Base-by-base conservation (phyloP, 179 eudicot genomes). In the Dionaea muscipula region DNA sequence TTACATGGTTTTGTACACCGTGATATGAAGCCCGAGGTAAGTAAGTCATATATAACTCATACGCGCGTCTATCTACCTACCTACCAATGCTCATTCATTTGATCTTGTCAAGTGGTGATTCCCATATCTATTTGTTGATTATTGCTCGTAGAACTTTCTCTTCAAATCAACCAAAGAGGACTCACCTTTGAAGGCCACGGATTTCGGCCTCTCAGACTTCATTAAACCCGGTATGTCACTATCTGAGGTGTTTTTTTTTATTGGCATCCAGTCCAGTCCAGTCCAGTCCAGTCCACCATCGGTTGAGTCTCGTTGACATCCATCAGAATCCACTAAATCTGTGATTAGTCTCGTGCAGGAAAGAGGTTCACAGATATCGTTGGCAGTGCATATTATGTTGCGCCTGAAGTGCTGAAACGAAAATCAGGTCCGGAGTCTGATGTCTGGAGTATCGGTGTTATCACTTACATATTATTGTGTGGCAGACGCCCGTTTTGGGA, bases 401-500 rank as follows among this genome's bases (percentile, higher is more conserved):
- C 97, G 59, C 97, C 97, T 15, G 97, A 90, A 80, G 97, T 90
- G 40, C 55, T 90, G 67, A 90, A 80, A 61, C 89, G 97, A 12
- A 86, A 70, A 72, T 90, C 97, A 20, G 97, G 97, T 13, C 87
- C 95, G 0, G 90, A 90, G 70, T 90, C 97, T 26, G 97, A 90
- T 81, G 97, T 78, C 25, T 90, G 97, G 97, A 90, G 97, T 67
- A 90, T 90, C 61, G 97, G 97, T 71, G 95, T 90, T 48, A 90
- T 90, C 23, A 90, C 97, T 36, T 90, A 86, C 67, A 90, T 90
- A 64, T 73, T 90, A 73, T 86, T 90, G 41, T 90, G 97, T 73
- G 97, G 97, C 26, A 78, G 95, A 68, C 89, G 97, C 2, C 97
- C 97, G 22, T 90, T 90, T 71, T 90, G 97, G 97, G 97, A 90